Conservation (phyloP, 2,329 filamentous ascomycete genomes). For the Xylariales sp. region DNA sequence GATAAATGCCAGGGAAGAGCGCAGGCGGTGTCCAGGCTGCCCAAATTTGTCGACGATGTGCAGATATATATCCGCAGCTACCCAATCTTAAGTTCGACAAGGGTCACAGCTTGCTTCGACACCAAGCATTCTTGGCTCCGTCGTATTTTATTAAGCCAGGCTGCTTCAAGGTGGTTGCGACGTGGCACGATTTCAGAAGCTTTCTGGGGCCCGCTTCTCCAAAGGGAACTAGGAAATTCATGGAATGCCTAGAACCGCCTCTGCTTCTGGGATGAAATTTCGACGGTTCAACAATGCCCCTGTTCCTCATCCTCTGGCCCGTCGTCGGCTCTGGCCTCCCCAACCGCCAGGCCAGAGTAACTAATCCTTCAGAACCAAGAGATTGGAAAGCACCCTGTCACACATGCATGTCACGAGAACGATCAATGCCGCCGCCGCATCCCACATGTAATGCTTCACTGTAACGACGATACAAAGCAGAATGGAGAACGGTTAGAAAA, state of each 20-base stretch:
- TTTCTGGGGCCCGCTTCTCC: too few species aligned
- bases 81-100: too few species aligned
- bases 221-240: too few species aligned
- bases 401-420: conserved; percentile 54
- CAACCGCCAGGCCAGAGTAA: conserved; percentile 57
- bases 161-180: too few species aligned
- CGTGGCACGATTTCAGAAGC: too few species aligned
- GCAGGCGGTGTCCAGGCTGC: too few species aligned
- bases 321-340: conserved; percentile 58
- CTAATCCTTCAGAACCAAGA: conserved; percentile 61
- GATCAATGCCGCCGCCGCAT: conserved; percentile 61
- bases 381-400: conserved; percentile 49
- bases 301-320: conserved; percentile 20
- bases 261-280: not conserved
- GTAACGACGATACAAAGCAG: conserved; percentile 56
- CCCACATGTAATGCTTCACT: conserved; percentile 60
- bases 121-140: too few species aligned
- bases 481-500: conserved; percentile 49
- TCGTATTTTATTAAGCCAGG: too few species aligned
- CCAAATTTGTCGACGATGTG: too few species aligned
- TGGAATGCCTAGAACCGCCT: not conserved
- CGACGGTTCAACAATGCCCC: not conserved
- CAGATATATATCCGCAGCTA: too few species aligned
- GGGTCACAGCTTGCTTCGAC: too few species aligned
- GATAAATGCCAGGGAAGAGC: too few species aligned